Evolutionary conservation across 306 rosid species (phyloP).

Genomic region (Rosa rugosa): DNA sequence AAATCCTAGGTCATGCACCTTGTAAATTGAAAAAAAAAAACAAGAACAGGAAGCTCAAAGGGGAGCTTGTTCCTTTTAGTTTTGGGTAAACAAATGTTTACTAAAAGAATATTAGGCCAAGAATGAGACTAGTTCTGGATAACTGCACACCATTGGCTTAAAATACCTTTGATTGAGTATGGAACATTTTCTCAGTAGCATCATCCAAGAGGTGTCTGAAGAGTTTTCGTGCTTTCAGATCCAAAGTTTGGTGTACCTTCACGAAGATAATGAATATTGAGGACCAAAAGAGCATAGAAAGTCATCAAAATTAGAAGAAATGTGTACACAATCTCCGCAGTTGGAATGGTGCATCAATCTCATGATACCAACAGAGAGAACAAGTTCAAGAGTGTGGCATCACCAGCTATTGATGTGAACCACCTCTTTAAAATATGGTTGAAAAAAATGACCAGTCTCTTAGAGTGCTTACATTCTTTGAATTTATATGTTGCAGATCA

Average conservation of each 20-base stretch:
- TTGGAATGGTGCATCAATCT: not conserved
- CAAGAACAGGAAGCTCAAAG: not conserved
- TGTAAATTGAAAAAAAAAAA: conserved; percentile 1
- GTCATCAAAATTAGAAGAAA: not conserved
- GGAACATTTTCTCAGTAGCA: conserved; percentile 45
- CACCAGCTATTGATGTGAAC: not conserved
- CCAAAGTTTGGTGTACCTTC: conserved; percentile 28
- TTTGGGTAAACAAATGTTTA: not conserved
- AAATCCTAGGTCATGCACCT: not conserved
- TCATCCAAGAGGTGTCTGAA: conserved; percentile 61
- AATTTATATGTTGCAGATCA: not conserved
- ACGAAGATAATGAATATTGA: conserved; percentile 1
- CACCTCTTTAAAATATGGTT: not conserved
- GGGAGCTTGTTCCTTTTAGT: not conserved
- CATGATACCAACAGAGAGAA: not conserved
- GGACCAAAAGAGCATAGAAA: not conserved
- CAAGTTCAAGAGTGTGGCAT: not conserved
- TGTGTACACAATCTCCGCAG: not conserved
- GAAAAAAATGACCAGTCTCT: not conserved
- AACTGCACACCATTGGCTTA: conserved; percentile 12
- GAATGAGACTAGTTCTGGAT: not conserved
- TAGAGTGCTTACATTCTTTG: conserved; percentile 26
- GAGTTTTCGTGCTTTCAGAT: conserved; percentile 46
- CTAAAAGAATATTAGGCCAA: not conserved
- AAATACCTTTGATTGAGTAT: conserved; percentile 45